Base-by-base conservation (phyloP, 1,139 yeast genomes). In the Insectozyma bohioensis region DNA sequence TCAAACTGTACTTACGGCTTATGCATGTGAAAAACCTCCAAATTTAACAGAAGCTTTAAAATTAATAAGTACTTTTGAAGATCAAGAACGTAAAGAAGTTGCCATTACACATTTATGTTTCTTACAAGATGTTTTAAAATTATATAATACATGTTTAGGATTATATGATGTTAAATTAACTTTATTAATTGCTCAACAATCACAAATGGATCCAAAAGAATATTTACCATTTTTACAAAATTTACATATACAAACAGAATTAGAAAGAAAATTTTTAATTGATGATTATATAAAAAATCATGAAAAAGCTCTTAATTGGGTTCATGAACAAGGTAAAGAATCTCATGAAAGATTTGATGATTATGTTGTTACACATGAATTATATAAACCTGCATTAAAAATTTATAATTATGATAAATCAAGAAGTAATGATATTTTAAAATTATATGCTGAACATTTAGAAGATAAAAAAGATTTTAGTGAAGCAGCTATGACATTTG, bases 181-280 rank as follows among this genome's bases (percentile, higher is more conserved):
- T 0, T 68, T 94, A 39, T 71, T 76, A 9, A 80, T 94, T 43
- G 98, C 98, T 0, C 97, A 94, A 56, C 92, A 88, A 52, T 88
- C 97, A 0, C 97, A 92, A 58, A 88, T 84, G 71, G 99, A 94
- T 62, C 99, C 99, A 17, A 87, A 90, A 52, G 99, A 94, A 56
- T 94, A 92, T 51, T 63, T 94, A 34, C 97, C 98, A 33, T 94
- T 92, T 57, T 68, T 94, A 46, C 95, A 88, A 51, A 74, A 78
- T 35, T 67, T 94, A 36, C 85, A 86, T 46, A 75, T 75, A 22
- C 85, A 83, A 54, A 66, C 75, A 1, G 80, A 77, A 12, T 59
- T 78, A 32, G 75, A 95, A 38, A 78, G 81, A 47, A 72, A 75
- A 51, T 90, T 86, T 51, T 62, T 79, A 51, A 85, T 94, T 46